phyloP scores from a whole-genome alignment of 768 basidiomycete genomes.

The Boletus insuetus region DNA sequence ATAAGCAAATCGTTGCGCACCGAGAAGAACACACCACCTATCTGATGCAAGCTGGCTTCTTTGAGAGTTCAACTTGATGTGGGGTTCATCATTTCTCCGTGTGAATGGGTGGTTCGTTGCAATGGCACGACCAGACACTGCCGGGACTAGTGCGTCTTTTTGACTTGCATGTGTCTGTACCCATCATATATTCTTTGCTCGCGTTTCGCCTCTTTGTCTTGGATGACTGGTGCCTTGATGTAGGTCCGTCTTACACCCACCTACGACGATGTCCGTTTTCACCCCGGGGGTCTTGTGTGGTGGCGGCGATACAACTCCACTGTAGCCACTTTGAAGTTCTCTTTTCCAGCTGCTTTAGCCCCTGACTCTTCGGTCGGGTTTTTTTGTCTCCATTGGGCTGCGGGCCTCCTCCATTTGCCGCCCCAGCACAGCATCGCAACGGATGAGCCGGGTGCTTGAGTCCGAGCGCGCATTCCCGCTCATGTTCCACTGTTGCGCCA shows the following conservation, averaged over 20 bases:
- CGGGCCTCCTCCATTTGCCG: too few relatives aligned
- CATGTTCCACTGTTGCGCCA: too few relatives aligned
- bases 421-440: too few relatives aligned
- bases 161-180: not conserved
- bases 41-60: constrained; percentile 44
- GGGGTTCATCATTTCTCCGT: not conserved
- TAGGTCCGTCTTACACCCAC: not conserved
- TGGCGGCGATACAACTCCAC: too few relatives aligned
- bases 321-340: too few relatives aligned
- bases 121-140: not conserved
- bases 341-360: too few relatives aligned
- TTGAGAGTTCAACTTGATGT: constrained; percentile 17
- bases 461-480: too few relatives aligned
- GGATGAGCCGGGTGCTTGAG: too few relatives aligned
- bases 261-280: too few relatives aligned
- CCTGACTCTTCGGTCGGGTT: too few relatives aligned
- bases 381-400: too few relatives aligned
- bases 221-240: not conserved
- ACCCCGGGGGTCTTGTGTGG: too few relatives aligned
- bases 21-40: constrained; percentile 46
- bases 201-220: not conserved
- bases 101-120: not conserved
- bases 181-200: not conserved
- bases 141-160: not conserved
- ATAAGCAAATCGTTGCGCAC: constrained; percentile 45